Evolutionary conservation across 208 protist species (phyloP), one percentile per base, ranked within the genome.

Genomic region (Porcisia deanei): DNA sequence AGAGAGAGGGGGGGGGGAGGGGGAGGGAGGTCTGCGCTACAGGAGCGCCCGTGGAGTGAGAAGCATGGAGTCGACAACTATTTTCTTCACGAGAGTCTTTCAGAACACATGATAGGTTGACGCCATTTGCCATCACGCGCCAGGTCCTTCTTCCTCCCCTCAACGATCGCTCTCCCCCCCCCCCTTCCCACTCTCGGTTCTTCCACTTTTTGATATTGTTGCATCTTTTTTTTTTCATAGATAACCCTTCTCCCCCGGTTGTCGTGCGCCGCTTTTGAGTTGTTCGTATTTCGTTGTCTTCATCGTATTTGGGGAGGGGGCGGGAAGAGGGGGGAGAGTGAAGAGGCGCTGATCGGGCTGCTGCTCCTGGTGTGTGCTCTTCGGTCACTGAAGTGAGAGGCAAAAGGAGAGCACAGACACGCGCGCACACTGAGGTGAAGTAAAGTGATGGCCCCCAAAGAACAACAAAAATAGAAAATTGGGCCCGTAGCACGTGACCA

Each of bases 201-300:
- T 22, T 34, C 2, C 12, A 3, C 39, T 20, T 0, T 25, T n/a
- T 39, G 3, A 47, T 43, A 53, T 69, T 25, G 22, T n/a, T 61
- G 57, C 60, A 41, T 72, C 34, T 22, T 16, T 34, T 22, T 22
- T 30, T 75, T 45, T 37, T 34, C 58, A 75, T 75, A 64, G 43
- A 53, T 49, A n/a, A 52, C 5, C 34, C 64, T 34, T 34, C 12
- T 69, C 25, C 39, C n/a, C 10, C 25, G 30, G 8, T 30, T 60
- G 20, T 52, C 45, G 53, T 30, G 72, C 54, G 52, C 63, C 49
- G 16, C 43, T 10, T 43, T 72, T 73, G 55, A 60, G 55, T 76
- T 72, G 8, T 58, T 57, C 60, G 73, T 59, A 45, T 60, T 66
- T 69, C 58, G 55, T 75, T 79, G 10, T 67, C 22, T 16, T 67